Evolutionary conservation across 768 basidiomycete species (phyloP), one percentile per base, ranked within the genome.

Genomic region (Rubroboletus pulcherrimus): DNA sequence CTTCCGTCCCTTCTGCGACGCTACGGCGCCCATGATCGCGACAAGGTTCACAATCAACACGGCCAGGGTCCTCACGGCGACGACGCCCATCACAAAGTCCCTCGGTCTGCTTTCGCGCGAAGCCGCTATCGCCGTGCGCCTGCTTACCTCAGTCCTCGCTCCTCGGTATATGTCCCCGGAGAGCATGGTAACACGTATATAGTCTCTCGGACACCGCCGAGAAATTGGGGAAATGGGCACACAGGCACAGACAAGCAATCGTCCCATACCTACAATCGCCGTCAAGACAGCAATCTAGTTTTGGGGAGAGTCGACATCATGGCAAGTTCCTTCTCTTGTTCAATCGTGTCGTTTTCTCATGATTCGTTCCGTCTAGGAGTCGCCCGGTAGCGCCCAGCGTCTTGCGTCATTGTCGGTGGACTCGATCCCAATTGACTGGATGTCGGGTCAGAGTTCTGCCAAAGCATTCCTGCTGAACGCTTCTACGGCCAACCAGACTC

Each of bases 261-360:
- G 2, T 46, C 55, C 17, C 53, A 50, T 43, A 12, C 43, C 1
- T 8, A 48, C 30, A 19, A 24, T 53, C 56, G 59, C 8, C 63
- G 53, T 51, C 61, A 58, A 34, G 39, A 53, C 43, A 54, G 47
- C 30, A 54, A 50, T 10, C 70, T 71, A 3, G 74, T 71, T 8
- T 65, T 72, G 8, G 82, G 84, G 5, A 71, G 54, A 4, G 69
- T 85, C 45, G 75, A 79, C 57, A 77, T 86, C 56, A 68, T 81
- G 73, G 84, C 77, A 57, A 49, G 77, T 71, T 12, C 11, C 45
- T 37, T 31, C 53, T 33, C 37, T 31, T 12, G 17, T 35, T 40
- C 29, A 14, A 39, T 55, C 63, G 48, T 54, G 33, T 53, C 57
- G 9, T 38, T 51, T 17, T 35, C 58, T 55, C 33, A 58, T 15